Evolutionary conservation across 2,329 filamentous ascomycete genomes (phyloP).

Genomic region (Verticillium tricorpus): DNA sequence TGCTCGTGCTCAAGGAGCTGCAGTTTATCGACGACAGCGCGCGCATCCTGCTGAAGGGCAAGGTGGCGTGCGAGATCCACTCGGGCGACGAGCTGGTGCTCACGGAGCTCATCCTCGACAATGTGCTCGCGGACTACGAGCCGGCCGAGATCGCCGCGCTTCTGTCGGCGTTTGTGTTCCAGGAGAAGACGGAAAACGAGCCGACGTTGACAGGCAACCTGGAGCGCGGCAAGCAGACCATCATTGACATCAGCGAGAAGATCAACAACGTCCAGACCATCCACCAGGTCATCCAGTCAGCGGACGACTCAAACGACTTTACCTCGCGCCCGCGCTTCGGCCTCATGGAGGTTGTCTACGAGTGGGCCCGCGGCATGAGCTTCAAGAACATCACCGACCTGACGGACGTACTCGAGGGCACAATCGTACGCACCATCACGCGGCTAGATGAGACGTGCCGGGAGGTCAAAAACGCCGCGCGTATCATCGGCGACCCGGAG

Average conservation of each 20-base stretch:
- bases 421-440: slow-evolving; percentile 93
- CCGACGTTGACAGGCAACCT: slow-evolving; percentile 79
- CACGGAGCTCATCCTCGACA: slow-evolving; percentile 93
- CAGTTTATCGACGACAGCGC: slow-evolving; percentile 84
- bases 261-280: slow-evolving; percentile 86
- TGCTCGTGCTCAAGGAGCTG: slow-evolving; percentile 85
- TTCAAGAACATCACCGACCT: slow-evolving; percentile 97
- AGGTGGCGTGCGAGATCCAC: slow-evolving; percentile 97
- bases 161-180: slow-evolving; percentile 92
- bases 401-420: slow-evolving; percentile 94
- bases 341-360: slow-evolving; percentile 94
- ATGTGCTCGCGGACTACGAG: slow-evolving; percentile 91
- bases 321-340: slow-evolving; percentile 83
- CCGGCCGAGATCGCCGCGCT: slow-evolving; percentile 95
- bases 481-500: slow-evolving; percentile 90
- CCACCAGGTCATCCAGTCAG: slow-evolving; percentile 86
- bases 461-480: slow-evolving; percentile 94
- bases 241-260: slow-evolving; percentile 86
- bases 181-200: slow-evolving; percentile 84
- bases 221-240: slow-evolving; percentile 76
- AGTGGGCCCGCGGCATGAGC: slow-evolving; percentile 96
- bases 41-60: slow-evolving; percentile 92
- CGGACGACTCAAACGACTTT: slow-evolving; percentile 91
- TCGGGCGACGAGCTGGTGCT: slow-evolving; percentile 94
- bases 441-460: slow-evolving; percentile 92